Conservation (phyloP, 768 basidiomycete genomes). For the Tulasnella sp. region DNA sequence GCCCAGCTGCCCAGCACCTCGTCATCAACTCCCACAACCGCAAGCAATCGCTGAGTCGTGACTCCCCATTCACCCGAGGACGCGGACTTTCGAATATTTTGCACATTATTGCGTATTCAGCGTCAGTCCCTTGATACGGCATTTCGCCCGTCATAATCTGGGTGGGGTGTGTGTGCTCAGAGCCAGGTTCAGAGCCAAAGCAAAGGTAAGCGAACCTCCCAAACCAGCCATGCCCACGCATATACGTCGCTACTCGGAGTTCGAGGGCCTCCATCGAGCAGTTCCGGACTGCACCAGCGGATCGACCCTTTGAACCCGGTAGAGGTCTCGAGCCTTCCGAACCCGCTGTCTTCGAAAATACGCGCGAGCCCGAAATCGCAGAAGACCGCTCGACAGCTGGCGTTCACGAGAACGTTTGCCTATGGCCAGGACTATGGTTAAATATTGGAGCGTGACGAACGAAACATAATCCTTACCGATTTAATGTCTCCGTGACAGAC, state of each 20-base stretch:
- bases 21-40: neutral
- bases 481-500: slow-evolving; percentile 6
- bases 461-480: neutral
- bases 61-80: neutral
- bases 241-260: neutral
- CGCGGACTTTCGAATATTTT: neutral
- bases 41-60: neutral
- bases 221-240: slow-evolving; percentile 2
- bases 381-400: neutral
- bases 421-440: neutral
- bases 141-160: neutral
- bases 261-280: neutral
- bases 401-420: neutral
- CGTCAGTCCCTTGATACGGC: neutral
- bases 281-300: slow-evolving; percentile 1
- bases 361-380: slow-evolving; percentile 7
- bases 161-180: neutral
- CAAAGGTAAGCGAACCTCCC: neutral
- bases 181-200: neutral
- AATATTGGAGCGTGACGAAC: neutral
- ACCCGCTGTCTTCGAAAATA: neutral
- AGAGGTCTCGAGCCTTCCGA: neutral
- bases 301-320: slow-evolving; percentile 10
- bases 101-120: neutral
- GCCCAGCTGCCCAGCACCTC: neutral